Conservation (phyloP, 345 rosid species). For the Arabis alpina region DNA sequence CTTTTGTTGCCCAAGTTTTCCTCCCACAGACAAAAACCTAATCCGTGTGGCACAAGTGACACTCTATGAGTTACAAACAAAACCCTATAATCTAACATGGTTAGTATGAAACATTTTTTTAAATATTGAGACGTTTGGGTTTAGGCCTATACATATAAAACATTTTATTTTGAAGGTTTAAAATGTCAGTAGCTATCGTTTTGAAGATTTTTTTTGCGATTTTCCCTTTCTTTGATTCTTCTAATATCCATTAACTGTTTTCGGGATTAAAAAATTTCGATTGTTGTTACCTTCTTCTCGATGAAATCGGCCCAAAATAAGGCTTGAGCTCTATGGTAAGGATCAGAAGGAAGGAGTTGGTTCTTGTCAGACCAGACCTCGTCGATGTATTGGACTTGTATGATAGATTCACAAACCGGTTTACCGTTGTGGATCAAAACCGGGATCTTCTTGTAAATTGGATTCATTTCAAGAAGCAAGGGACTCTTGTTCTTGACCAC, state of each 20-base stretch:
- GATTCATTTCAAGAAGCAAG: slow-evolving; percentile 13
- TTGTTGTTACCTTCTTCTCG: slow-evolving; percentile 15
- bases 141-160: too few relatives aligned
- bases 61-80: slow-evolving; percentile 17
- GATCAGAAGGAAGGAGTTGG: slow-evolving; percentile 6
- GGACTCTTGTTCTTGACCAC: background rate
- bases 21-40: slow-evolving; percentile 31
- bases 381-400: slow-evolving; percentile 13
- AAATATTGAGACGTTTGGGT: too few relatives aligned
- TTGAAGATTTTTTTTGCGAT: too few relatives aligned
- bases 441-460: slow-evolving; percentile 16
- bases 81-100: background rate
- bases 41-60: background rate
- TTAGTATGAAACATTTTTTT: background rate
- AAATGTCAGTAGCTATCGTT: too few relatives aligned
- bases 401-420: slow-evolving; percentile 20
- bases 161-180: too few relatives aligned
- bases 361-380: background rate
- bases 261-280: background rate
- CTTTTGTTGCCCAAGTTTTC: slow-evolving; percentile 31
- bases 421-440: slow-evolving; percentile 25
- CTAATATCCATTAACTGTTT: too few relatives aligned
- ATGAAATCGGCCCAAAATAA: slow-evolving; percentile 22
- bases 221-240: background rate
- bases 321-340: slow-evolving; percentile 23